phyloP scores from a whole-genome alignment of 148 eudicot species.

The Bassia scoparia region DNA sequence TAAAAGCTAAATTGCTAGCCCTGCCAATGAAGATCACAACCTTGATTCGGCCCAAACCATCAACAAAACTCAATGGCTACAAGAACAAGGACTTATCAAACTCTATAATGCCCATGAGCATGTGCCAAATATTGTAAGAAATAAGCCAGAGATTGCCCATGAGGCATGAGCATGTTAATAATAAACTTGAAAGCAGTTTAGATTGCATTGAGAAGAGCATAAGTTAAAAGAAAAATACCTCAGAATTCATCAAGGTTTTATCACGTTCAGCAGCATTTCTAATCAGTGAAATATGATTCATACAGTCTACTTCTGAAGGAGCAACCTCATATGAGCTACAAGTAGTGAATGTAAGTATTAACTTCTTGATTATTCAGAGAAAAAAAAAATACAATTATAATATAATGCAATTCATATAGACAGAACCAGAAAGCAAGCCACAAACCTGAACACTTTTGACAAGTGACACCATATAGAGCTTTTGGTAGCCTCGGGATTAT shows the following conservation, averaged over 20 bases:
- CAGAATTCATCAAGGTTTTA: constrained; percentile 40
- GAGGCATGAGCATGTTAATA: neutral
- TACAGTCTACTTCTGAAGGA: constrained; percentile 54
- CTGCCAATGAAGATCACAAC: neutral
- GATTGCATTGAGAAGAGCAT: neutral
- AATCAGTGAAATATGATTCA: constrained; percentile 44
- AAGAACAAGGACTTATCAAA: neutral
- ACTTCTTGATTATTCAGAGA: neutral
- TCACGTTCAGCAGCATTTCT: constrained; percentile 50
- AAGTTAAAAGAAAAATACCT: constrained; percentile 28
- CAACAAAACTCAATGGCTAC: neutral
- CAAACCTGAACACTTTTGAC: constrained; percentile 49
- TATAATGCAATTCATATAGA: neutral
- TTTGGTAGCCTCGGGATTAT: constrained; percentile 38
- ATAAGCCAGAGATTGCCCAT: too few relatives aligned
- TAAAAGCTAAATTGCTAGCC: neutral
- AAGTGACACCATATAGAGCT: constrained; percentile 47
- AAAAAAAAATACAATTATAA: neutral
- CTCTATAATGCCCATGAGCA: neutral
- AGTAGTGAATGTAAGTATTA: constrained; percentile 1
- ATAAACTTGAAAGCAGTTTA: neutral
- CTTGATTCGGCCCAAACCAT: neutral
- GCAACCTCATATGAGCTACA: constrained; percentile 44
- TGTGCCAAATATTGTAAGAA: too few relatives aligned
- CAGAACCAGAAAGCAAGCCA: neutral